phyloP scores from a whole-genome alignment of 148 eudicot genomes.

The Gaultheria prostrata region DNA sequence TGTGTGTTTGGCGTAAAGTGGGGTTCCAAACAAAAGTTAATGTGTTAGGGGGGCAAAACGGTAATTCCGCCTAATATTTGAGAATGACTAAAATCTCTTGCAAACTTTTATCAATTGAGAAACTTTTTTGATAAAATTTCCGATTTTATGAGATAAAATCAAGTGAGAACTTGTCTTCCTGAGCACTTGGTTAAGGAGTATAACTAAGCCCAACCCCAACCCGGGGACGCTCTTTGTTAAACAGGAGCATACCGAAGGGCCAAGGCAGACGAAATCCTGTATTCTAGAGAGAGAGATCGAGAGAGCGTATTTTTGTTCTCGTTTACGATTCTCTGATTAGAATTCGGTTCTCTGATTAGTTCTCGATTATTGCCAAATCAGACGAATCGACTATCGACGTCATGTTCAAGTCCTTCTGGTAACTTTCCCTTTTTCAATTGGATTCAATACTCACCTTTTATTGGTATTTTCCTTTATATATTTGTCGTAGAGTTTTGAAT shows the following conservation, averaged over 20 bases:
- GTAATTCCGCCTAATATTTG: too few relatives aligned
- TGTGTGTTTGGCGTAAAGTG: too few relatives aligned
- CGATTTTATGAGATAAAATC: too few relatives aligned
- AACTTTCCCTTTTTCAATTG: neutral
- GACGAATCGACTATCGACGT: slow-evolving; percentile 2
- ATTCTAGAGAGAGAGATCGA: neutral
- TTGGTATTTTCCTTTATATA: neutral
- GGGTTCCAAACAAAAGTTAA: too few relatives aligned
- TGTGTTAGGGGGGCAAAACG: too few relatives aligned
- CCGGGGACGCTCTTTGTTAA: neutral
- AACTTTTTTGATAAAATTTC: too few relatives aligned
- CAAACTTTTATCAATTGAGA: too few relatives aligned
- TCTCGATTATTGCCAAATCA: neutral
- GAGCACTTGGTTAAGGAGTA: too few relatives aligned
- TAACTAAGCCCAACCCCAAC: too few relatives aligned
- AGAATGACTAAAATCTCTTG: too few relatives aligned
- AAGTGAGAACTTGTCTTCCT: too few relatives aligned
- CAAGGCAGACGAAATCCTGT: neutral
- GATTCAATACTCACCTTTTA: neutral
- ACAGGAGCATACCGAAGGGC: neutral
- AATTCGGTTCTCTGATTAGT: too few relatives aligned
- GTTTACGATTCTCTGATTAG: neutral
- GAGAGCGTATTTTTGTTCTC: neutral
- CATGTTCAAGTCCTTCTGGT: slow-evolving; percentile 25
- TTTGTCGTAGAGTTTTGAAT: neutral